phyloP scores from a whole-genome alignment of 2,329 filamentous ascomycete genomes.

The Emericellopsis atlantica region DNA sequence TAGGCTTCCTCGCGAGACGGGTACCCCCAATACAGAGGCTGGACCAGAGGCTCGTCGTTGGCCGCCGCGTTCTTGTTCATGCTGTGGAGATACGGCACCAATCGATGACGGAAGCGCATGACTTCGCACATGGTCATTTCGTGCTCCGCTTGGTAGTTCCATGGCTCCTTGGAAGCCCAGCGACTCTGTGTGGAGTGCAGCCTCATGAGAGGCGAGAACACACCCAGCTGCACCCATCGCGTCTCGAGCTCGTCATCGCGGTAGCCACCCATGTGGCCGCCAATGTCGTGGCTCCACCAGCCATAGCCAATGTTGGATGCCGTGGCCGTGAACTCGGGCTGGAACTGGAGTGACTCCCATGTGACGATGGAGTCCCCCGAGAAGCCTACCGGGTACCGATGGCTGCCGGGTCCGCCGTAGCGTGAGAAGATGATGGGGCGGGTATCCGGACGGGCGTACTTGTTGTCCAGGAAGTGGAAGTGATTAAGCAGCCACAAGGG shows the following conservation, averaged over 20 bases:
- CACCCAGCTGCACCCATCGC: constrained; percentile 50
- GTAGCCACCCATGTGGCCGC: constrained; percentile 45
- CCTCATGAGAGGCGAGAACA: constrained; percentile 47
- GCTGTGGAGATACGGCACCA: constrained; percentile 48
- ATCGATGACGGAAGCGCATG: constrained; percentile 40
- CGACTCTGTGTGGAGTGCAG: constrained; percentile 44
- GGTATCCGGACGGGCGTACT: constrained; percentile 18
- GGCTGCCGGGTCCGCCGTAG: constrained; percentile 49
- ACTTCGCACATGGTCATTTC: constrained; percentile 32
- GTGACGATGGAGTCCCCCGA: constrained; percentile 48
- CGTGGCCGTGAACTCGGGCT: constrained; percentile 54
- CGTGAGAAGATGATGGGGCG: constrained; percentile 43
- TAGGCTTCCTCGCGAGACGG: constrained; percentile 41
- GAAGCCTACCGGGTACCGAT: constrained; percentile 53
- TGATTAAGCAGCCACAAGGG: constrained; percentile 55
- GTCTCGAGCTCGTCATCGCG: constrained; percentile 45
- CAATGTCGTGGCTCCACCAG: constrained; percentile 59
- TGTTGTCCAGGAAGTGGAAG: constrained; percentile 46
- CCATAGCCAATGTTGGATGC: constrained; percentile 56
- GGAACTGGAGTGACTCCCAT: constrained; percentile 49
- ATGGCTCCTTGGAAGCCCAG: constrained; percentile 51
- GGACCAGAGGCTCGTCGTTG: constrained; percentile 37
- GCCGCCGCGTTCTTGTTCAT: constrained; percentile 35
- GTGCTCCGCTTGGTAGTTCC: constrained; percentile 36
- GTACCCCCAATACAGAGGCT: constrained; percentile 52